Percentiles rank a stretch among this genome's conserved stretches.
phyloP scores from a whole-genome alignment of 2,329 filamentous ascomycete species.

The Fusarium sp. region DNA sequence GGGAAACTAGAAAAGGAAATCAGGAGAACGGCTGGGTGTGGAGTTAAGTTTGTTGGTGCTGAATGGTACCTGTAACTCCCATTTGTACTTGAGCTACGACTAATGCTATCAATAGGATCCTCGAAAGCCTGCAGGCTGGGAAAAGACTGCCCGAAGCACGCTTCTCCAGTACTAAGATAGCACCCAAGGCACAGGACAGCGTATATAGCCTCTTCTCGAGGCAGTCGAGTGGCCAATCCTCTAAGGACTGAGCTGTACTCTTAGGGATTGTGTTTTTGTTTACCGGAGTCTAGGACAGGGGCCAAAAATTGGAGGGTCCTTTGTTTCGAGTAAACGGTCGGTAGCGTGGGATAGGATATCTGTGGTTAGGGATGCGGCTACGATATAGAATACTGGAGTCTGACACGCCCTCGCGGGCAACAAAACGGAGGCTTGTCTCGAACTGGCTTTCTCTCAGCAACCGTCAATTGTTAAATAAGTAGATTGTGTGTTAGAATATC shows the following conservation, averaged over 20 bases:
- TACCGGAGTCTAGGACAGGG: background rate
- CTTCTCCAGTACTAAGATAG: slow-evolving; percentile 72
- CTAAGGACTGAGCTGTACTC: slow-evolving; percentile 1
- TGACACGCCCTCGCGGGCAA: background rate
- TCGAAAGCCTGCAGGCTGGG: slow-evolving; percentile 83
- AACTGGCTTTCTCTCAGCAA: background rate
- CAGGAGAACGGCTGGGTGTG: slow-evolving; percentile 69
- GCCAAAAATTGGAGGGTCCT: background rate
- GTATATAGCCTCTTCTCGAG: slow-evolving; percentile 62
- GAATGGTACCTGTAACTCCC: slow-evolving; percentile 69
- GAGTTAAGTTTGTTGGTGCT: slow-evolving; percentile 80
- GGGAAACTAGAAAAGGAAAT: slow-evolving; percentile 87
- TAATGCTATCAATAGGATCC: slow-evolving; percentile 62
- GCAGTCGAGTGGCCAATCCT: slow-evolving; percentile 4
- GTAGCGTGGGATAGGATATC: background rate
- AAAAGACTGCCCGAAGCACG: slow-evolving; percentile 78
- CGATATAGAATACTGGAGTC: background rate
- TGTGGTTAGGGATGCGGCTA: background rate
- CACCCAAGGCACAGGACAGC: slow-evolving; percentile 69
- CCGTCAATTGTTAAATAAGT: background rate
- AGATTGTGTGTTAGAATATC: background rate
- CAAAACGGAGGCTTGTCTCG: background rate
- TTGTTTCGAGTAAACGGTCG: background rate
- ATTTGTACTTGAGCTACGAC: background rate
- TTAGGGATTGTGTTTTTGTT: background rate